A percentile compares a stretch with the other conserved stretches of the same genome.
Evolutionary conservation across 441 rosid genomes (phyloP).

Genomic region (Adansonia madagascariensis): DNA sequence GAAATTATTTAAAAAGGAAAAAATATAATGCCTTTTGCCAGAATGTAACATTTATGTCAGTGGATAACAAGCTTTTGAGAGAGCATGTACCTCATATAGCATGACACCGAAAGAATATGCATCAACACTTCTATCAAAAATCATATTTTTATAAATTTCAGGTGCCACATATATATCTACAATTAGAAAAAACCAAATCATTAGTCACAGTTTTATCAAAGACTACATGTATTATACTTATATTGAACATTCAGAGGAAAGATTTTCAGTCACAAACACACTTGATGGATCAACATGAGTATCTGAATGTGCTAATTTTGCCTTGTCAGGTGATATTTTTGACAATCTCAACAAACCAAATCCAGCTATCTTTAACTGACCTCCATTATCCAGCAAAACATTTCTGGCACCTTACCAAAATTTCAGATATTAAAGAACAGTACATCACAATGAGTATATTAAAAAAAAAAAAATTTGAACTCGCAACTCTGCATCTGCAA

Average conservation of each 20-base stretch:
- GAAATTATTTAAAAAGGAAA: neutral
- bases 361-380: slow-evolving; percentile 80
- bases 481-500: slow-evolving; percentile 27
- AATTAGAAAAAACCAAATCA: slow-evolving; percentile 28
- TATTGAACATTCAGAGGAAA: neutral
- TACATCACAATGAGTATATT: slow-evolving; percentile 32
- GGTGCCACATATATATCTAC: slow-evolving; percentile 84
- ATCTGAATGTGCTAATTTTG: slow-evolving; percentile 50
- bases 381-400: slow-evolving; percentile 93
- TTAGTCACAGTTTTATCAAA: neutral
- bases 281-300: slow-evolving; percentile 57
- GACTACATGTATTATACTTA: neutral
- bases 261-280: slow-evolving; percentile 40
- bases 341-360: slow-evolving; percentile 76
- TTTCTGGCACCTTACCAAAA: slow-evolving; percentile 98
- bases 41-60: neutral
- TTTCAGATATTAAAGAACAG: slow-evolving; percentile 68
- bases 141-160: slow-evolving; percentile 67
- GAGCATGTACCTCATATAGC: slow-evolving; percentile 70
- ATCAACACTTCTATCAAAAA: slow-evolving; percentile 80
- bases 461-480: slow-evolving; percentile 20
- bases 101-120: slow-evolving; percentile 79
- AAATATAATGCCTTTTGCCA: neutral
- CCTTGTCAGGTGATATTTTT: slow-evolving; percentile 64
- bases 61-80: neutral